Base-by-base conservation (phyloP, 2,329 filamentous ascomycete species). In the Sclerotiophoma versabilis region DNA sequence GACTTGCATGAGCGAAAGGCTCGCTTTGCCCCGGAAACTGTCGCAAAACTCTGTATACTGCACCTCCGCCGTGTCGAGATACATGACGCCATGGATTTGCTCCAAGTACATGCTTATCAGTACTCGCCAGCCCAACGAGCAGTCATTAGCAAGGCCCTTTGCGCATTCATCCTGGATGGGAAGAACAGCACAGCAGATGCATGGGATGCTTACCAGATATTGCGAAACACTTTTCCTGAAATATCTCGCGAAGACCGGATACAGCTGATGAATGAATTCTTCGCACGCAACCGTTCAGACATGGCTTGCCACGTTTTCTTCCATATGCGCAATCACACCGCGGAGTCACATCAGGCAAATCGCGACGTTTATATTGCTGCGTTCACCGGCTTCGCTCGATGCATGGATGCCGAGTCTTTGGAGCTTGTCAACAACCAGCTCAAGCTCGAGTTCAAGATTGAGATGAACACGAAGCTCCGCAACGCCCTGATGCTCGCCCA, bases 401-500 rank as follows among this genome's bases (percentile, higher is more conserved):
- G 81, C 8, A 77, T 74, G 14, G 86, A 90, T 64, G 68, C 77
- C 1, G 86, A 90, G 50, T 87, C 86, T 34, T 78, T 97, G 17
- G 85, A 87, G 54, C 85, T 89, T 58, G 84, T 96, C 2, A 90
- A 96, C 77, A 96, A 97, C 71, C 93, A 96, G 85, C 82, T 97
- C 62, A 98, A 96, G 77, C 87, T 97, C 73, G 95, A 99, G 73
- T 83, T 87, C n/a, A 84, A 85, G 34, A 83, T 98, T 30, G 87
- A 93, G 63, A 83, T 88, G 4, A 87, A 84, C 63, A 98, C 93
- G 0, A 81, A 80, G 49, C 80, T 98, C 2, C 86, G 89, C 64
- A 98, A 96, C 66, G 87, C 89, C 0, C 79, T 98, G 42, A 96
- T 99, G 87, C 81, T 95, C 11, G 93, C 91, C 0, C 93, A 96